Percentiles rank a stretch among this genome's conserved stretches.
Evolutionary conservation across 2,329 filamentous ascomycete genomes (phyloP).

Genomic region (Dactylellina leptospora): DNA sequence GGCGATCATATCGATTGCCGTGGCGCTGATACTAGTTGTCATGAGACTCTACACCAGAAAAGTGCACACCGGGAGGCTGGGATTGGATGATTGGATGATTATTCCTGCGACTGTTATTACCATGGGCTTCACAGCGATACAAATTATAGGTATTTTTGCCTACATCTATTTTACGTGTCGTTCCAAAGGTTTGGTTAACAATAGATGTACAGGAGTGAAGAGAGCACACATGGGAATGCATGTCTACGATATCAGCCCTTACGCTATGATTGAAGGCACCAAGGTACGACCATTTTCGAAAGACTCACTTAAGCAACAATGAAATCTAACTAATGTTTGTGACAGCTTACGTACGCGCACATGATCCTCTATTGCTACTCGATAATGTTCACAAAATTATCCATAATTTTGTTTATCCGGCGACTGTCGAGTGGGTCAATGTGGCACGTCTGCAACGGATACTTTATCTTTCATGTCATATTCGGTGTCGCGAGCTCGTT

Average conservation of each 20-base stretch:
- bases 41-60: slow-evolving; percentile 30
- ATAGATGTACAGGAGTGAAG: slow-evolving; percentile 2
- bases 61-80: slow-evolving; percentile 14
- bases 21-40: slow-evolving; percentile 20
- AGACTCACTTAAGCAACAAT: neutral
- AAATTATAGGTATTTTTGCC: slow-evolving; percentile 14
- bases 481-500: slow-evolving; percentile 29
- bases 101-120: slow-evolving; percentile 27
- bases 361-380: slow-evolving; percentile 41
- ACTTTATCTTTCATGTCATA: slow-evolving; percentile 31
- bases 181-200: neutral
- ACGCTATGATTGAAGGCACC: slow-evolving; percentile 30
- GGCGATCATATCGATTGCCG: slow-evolving; percentile 16
- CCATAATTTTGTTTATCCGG: slow-evolving; percentile 39
- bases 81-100: slow-evolving; percentile 42
- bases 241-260: slow-evolving; percentile 36
- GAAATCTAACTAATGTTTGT: neutral
- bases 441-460: slow-evolving; percentile 34
- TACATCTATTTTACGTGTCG: neutral
- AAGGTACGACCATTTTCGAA: slow-evolving; percentile 7
- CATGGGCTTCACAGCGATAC: slow-evolving; percentile 21
- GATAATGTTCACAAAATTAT: slow-evolving; percentile 44
- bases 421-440: slow-evolving; percentile 18
- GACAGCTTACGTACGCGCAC: slow-evolving; percentile 35
- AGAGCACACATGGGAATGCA: slow-evolving; percentile 34